Evolutionary conservation across 176 grass and related monocot genomes (phyloP).

Genomic region (Aechmea fasciata): DNA sequence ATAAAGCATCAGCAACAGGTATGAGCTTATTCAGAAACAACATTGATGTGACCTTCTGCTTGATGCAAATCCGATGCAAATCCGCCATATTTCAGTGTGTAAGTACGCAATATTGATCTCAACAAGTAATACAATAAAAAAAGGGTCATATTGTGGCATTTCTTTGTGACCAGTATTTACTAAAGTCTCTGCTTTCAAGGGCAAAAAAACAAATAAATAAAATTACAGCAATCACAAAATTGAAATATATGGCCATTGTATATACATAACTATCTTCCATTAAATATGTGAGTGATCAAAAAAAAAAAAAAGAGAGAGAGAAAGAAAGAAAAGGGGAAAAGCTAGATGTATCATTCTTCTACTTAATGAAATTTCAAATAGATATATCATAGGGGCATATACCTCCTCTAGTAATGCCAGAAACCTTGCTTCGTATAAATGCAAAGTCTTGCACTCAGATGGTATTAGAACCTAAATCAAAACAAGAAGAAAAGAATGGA

Average conservation of each 20-base stretch:
- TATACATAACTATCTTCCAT: neutral
- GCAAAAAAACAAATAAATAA: too few species aligned
- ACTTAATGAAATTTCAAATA: neutral
- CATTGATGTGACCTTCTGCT: neutral
- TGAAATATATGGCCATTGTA: too few species aligned
- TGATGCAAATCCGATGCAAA: neutral
- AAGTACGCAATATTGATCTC: too few species aligned
- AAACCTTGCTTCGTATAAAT: slow-evolving; percentile 96
- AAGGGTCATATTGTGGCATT: too few species aligned
- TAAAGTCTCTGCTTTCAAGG: too few species aligned
- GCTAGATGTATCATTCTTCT: neutral
- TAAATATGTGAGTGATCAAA: too few species aligned
- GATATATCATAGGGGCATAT: slow-evolving; percentile 12
- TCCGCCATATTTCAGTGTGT: neutral
- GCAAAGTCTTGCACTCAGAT: slow-evolving; percentile 80
- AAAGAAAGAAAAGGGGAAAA: too few species aligned
- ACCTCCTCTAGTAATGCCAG: slow-evolving; percentile 90
- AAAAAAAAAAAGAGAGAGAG: too few species aligned
- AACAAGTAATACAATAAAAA: too few species aligned
- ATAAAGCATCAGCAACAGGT: slow-evolving; percentile 22
- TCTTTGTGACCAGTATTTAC: too few species aligned
- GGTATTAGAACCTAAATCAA: slow-evolving; percentile 71
- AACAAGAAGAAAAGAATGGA: slow-evolving; percentile 11
- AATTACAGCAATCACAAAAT: neutral
- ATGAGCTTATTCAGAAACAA: slow-evolving; percentile 14